Evolutionary conservation across 805 yeast species (phyloP).

Genomic region (Soucietia sequanensis): DNA sequence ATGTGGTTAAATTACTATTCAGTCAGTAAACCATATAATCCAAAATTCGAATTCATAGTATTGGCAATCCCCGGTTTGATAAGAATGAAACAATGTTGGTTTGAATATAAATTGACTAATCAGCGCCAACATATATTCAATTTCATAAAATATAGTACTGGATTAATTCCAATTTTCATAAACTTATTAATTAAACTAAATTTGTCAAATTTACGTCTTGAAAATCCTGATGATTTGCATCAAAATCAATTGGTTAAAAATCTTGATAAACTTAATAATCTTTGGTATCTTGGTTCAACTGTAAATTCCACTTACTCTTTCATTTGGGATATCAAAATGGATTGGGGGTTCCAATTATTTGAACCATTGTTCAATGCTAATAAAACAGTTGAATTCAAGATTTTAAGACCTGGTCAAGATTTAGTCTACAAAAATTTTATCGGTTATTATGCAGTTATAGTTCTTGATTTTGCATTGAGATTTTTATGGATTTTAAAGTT

Average conservation of each 20-base stretch:
- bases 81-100: conserved; percentile 77
- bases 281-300: conserved; percentile 47
- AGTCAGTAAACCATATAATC: conserved; percentile 30
- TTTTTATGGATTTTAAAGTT: conserved; percentile 73
- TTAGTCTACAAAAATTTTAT: conserved; percentile 23
- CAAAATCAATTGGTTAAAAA: conserved; percentile 10
- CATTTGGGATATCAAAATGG: conserved; percentile 86
- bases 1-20: conserved; percentile 41
- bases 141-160: conserved; percentile 69
- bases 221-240: conserved; percentile 7
- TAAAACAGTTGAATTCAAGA: conserved; percentile 6
- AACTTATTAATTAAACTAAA: conserved; percentile 23
- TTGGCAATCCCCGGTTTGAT: conserved; percentile 64
- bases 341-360: conserved; percentile 76
- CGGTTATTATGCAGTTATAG: conserved; percentile 57
- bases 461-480: conserved; percentile 62
- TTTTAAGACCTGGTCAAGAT: conserved; percentile 18
- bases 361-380: conserved; percentile 22
- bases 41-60: conserved; percentile 28
- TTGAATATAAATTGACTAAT: conserved; percentile 56
- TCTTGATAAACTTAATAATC: conserved; percentile 23
- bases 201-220: conserved; percentile 1
- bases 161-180: conserved; percentile 40
- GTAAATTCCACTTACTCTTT: conserved; percentile 77
- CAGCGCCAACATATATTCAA: conserved; percentile 63